These are phyloP conservation scores for Microbotryum silenes-acaulis DNA, from an alignment of 1,284 basidiomycete species.

Conservation along the genomic window DNA sequence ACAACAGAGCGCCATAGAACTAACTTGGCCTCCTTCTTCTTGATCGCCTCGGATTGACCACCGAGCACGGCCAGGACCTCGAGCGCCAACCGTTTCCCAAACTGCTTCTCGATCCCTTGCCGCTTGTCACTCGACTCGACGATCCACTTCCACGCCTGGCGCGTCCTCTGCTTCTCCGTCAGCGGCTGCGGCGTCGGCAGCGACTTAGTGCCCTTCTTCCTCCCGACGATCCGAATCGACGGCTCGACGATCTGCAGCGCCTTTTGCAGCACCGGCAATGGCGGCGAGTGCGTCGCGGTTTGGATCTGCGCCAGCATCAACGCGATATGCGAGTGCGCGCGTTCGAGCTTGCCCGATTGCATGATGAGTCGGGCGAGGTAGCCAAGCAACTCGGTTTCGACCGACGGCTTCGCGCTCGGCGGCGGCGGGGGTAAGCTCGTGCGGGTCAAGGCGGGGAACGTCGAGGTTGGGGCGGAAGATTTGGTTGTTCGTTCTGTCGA, in stretches of 20 bases:
- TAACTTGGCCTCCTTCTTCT: constrained; percentile 37
- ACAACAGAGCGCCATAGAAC: background rate
- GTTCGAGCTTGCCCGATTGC: constrained; percentile 43
- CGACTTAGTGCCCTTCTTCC: constrained; percentile 41
- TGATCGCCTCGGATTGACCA: constrained; percentile 39
- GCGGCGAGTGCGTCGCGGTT: constrained; percentile 37
- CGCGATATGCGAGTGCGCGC: constrained; percentile 37
- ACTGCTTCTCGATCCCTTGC: constrained; percentile 34
- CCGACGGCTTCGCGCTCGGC: constrained; percentile 9
- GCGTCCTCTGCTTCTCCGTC: constrained; percentile 36
- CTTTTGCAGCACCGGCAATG: constrained; percentile 39
- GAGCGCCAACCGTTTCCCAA: constrained; percentile 40
- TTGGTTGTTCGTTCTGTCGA: background rate
- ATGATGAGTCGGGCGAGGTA: constrained; percentile 41
- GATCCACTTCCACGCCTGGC: constrained; percentile 42
- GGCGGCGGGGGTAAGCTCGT: background rate
- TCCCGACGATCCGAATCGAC: constrained; percentile 38
- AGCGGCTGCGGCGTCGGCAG: constrained; percentile 41
- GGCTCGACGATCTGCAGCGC: constrained; percentile 40
- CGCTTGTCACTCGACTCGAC: constrained; percentile 43
- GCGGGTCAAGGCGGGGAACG: background rate
- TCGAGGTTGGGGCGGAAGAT: background rate
- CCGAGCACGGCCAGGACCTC: constrained; percentile 42
- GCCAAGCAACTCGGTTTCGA: constrained; percentile 38
- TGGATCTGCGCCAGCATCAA: constrained; percentile 37